Evolutionary conservation across 192 early-diverging fungal species (phyloP), one percentile per base, ranked within the genome.

Genomic region (Coemansia sp.): DNA sequence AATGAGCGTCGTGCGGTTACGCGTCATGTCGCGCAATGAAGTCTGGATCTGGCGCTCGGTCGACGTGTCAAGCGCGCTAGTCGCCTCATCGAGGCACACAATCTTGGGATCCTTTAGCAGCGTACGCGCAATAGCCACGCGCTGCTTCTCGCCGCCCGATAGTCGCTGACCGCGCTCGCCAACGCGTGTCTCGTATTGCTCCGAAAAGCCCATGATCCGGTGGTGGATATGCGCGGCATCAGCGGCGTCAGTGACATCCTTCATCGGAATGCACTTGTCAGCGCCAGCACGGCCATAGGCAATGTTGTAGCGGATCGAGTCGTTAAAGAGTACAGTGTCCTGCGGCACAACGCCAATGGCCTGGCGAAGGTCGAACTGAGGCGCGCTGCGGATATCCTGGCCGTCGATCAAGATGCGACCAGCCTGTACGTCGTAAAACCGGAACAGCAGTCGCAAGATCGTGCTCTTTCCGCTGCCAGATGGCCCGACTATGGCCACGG

Each of bases 311-410:
- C 84, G 85, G 63, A 99, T 89, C 18, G 94, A 91, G 61, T 98
- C 94, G 76, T 99, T 99, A 83, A 98, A 98, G 22, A 98, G 85
- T 1, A 98, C 94, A 13, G 95, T 96, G 74, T 98, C 95, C 76
- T 94, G 89, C 16, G 97, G 95, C 16, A 98, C 97, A 24, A 98
- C 94, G 22, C 95, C 95, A 61, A 98, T 93, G 10, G 89, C 85
- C 47, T 86, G 85, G 55, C 91, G 87, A 65, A 86, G 80, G 66
- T 86, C 88, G 15, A 69, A 67, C 60, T 88, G 74, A 27, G 82
- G 73, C 45, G 87, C 61, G 30, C 85, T 76, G 15, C 97, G 87
- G 45, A 98, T 87, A 47, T 89, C 90, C 47, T 78, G 66, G 4
- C 95, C 93, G 61, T 99, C 96, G 30, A 99, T 89, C 49, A 83